Conservation (phyloP, 805 yeast genomes). For the Lipomyces orientalis region DNA sequence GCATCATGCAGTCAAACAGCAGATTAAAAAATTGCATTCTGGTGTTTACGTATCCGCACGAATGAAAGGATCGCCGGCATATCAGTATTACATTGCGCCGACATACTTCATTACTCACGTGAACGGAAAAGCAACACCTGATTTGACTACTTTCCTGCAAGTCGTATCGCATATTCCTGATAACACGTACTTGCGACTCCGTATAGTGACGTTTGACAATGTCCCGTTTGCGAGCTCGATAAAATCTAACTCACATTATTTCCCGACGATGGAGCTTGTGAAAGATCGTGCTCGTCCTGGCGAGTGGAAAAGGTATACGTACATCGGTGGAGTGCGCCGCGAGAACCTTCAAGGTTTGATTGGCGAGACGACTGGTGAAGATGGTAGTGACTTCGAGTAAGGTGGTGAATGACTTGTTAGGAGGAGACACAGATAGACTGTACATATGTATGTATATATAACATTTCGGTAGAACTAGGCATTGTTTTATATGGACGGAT, state of each 20-base stretch:
- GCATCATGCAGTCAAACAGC: constrained; percentile 91
- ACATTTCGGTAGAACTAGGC: background rate
- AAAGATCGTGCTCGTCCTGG: constrained; percentile 26
- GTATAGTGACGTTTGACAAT: constrained; percentile 83
- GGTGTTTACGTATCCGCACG: constrained; percentile 81
- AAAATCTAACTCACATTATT: constrained; percentile 87
- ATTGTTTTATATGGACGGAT: background rate
- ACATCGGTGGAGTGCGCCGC: constrained; percentile 25
- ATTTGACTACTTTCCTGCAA: constrained; percentile 66
- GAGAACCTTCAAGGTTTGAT: background rate
- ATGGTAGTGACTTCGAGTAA: background rate
- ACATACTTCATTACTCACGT: constrained; percentile 90
- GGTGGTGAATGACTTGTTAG: background rate
- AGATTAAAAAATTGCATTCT: constrained; percentile 76
- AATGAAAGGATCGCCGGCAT: constrained; percentile 83
- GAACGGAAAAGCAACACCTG: constrained; percentile 74
- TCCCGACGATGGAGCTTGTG: constrained; percentile 60
- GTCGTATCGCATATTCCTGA: constrained; percentile 77
- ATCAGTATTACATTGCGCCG: constrained; percentile 76
- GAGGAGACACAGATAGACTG: background rate
- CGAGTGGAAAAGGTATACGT: constrained; percentile 23
- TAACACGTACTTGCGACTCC: constrained; percentile 76
- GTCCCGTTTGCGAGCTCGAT: constrained; percentile 85
- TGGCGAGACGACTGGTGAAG: constrained; percentile 1
- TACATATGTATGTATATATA: background rate